Evolutionary conservation across 2,329 filamentous ascomycete species (phyloP).

Genomic region (Alternaria burnsii): DNA sequence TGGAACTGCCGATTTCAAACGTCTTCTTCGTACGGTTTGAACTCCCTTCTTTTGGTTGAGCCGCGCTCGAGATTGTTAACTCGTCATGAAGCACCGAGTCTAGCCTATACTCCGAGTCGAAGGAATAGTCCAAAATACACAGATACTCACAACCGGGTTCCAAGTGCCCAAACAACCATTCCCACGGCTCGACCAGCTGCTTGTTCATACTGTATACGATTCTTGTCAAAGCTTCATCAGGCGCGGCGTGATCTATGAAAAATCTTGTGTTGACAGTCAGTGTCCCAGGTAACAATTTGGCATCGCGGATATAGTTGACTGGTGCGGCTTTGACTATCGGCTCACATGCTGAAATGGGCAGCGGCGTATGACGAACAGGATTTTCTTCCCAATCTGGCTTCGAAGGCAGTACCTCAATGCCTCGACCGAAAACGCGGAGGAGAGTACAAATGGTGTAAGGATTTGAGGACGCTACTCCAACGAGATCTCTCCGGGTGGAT

Average conservation of each 20-base stretch:
- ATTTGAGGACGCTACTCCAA: constrained; percentile 9
- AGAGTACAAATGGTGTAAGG: constrained; percentile 14
- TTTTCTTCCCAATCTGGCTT: constrained; percentile 8
- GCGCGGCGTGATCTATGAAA: constrained; percentile 6
- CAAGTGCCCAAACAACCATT: constrained; percentile 16
- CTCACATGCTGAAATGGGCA: background rate
- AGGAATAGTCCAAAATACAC: constrained; percentile 12
- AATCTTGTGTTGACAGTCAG: constrained; percentile 11
- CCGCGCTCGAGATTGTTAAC: background rate
- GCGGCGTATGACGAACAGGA: constrained; percentile 1
- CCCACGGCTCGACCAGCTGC: constrained; percentile 4
- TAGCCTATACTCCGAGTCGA: constrained; percentile 1
- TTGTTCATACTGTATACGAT: constrained; percentile 11
- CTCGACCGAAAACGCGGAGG: constrained; percentile 19
- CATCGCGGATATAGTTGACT: constrained; percentile 3
- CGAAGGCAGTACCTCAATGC: constrained; percentile 19
- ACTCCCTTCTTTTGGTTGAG: background rate
- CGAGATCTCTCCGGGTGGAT: background rate
- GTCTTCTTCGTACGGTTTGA: background rate
- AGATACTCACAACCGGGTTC: constrained; percentile 17
- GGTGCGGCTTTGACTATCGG: constrained; percentile 10
- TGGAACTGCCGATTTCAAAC: background rate
- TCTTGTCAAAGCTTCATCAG: background rate
- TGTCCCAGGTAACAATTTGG: background rate
- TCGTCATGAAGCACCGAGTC: background rate